Conservation (phyloP, 257 asterid genomes). For the Capsicum pubescens region DNA sequence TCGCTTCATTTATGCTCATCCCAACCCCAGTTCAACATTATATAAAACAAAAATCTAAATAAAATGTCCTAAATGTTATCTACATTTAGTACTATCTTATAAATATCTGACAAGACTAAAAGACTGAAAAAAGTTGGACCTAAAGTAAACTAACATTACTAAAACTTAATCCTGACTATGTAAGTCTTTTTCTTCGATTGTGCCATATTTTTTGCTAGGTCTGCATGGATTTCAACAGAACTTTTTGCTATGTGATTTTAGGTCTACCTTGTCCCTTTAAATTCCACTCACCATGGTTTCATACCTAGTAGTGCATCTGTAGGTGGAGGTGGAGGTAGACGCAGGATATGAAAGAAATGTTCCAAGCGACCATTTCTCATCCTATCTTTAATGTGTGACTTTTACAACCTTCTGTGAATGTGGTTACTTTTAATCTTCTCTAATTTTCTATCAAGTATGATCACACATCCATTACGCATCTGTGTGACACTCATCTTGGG, state of each 20-base stretch:
- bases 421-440: background rate
- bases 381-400: background rate
- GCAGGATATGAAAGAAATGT: background rate
- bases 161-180: background rate
- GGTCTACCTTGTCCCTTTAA: background rate
- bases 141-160: background rate
- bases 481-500: background rate
- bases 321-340: background rate
- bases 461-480: background rate
- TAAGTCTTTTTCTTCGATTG: background rate
- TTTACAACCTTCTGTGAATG: background rate
- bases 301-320: background rate
- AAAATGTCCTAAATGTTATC: background rate
- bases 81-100: background rate
- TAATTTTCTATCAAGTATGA: background rate
- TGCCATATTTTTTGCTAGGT: background rate
- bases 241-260: background rate
- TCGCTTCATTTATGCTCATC: constrained; percentile 11
- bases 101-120: background rate
- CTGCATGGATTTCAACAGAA: background rate
- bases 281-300: background rate
- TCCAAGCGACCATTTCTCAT: background rate
- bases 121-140: background rate
- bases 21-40: background rate
- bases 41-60: background rate